phyloP scores from a whole-genome alignment of 192 early-diverging fungal genomes.

The Linnemannia exigua region DNA sequence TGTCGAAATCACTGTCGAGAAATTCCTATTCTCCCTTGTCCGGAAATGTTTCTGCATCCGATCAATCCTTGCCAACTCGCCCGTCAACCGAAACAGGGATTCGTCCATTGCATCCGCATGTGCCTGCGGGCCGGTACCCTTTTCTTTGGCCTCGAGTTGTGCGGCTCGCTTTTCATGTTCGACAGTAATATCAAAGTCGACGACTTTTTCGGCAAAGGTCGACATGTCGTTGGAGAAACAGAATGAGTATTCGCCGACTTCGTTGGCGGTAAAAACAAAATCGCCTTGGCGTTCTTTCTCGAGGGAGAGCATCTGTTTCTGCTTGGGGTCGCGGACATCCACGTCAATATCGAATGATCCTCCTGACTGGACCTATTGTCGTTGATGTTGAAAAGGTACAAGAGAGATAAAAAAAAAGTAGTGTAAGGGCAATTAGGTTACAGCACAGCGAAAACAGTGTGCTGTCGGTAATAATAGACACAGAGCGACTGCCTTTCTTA shows the following conservation, averaged over 20 bases:
- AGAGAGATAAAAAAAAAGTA: not conserved
- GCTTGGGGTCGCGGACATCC: slow-evolving; percentile 83
- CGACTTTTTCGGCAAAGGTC: slow-evolving; percentile 92
- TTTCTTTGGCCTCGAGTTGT: slow-evolving; percentile 19
- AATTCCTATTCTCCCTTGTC: slow-evolving; percentile 92
- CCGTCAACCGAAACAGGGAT: slow-evolving; percentile 71
- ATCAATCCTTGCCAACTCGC: slow-evolving; percentile 75
- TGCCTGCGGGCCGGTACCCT: slow-evolving; percentile 51
- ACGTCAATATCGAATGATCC: slow-evolving; percentile 99
- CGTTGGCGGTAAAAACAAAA: slow-evolving; percentile 89
- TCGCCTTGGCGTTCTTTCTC: slow-evolving; percentile 95
- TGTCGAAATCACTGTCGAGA: slow-evolving; percentile 89
- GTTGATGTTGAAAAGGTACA: not conserved
- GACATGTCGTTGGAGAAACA: slow-evolving; percentile 98
- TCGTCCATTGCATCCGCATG: slow-evolving; percentile 64
- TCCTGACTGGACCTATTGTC: slow-evolving; percentile 89
- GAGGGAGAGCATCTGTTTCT: slow-evolving; percentile 76
- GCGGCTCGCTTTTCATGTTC: slow-evolving; percentile 83
- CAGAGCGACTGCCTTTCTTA: not conserved
- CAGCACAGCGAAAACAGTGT: too few relatives aligned
- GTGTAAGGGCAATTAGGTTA: not conserved
- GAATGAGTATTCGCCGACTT: slow-evolving; percentile 93
- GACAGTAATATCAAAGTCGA: slow-evolving; percentile 97
- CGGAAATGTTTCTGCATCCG: slow-evolving; percentile 90
- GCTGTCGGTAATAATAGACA: not conserved